Conservation (phyloP, 495 filamentous ascomycete genomes). For the Penicillium longicatenatum region DNA sequence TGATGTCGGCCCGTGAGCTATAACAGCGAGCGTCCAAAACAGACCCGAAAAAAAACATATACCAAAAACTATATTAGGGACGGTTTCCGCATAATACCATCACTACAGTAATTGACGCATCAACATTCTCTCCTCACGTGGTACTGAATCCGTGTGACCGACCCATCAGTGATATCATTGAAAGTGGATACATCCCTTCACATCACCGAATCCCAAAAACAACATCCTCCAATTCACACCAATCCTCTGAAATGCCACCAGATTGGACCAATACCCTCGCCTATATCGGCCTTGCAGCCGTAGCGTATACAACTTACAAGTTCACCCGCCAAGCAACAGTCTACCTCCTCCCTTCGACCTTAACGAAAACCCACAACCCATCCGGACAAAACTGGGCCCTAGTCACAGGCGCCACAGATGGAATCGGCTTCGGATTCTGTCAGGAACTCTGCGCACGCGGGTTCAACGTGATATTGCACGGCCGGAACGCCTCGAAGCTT, state of each 20-base stretch:
- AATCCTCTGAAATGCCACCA: neutral
- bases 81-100: neutral
- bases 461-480: constrained; percentile 62
- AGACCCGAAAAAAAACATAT: neutral
- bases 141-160: neutral
- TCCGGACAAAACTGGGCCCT: constrained; percentile 51
- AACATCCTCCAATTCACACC: neutral
- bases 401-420: constrained; percentile 60
- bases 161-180: constrained; percentile 4
- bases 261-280: constrained; percentile 13
- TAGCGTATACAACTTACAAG: constrained; percentile 15
- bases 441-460: constrained; percentile 53
- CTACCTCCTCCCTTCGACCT: constrained; percentile 21
- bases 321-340: constrained; percentile 23
- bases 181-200: neutral
- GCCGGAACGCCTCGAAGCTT: constrained; percentile 53
- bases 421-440: constrained; percentile 56
- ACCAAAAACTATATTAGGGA: neutral
- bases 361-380: constrained; percentile 22
- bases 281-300: constrained; percentile 21
- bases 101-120: too few species aligned
- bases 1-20: neutral
- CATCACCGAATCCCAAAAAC: neutral
- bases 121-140: neutral
- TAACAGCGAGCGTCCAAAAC: neutral